A percentile compares a stretch with the other conserved stretches of the same genome.
Conservation (phyloP, 1,139 yeast species). For the Pichia cactophila region DNA sequence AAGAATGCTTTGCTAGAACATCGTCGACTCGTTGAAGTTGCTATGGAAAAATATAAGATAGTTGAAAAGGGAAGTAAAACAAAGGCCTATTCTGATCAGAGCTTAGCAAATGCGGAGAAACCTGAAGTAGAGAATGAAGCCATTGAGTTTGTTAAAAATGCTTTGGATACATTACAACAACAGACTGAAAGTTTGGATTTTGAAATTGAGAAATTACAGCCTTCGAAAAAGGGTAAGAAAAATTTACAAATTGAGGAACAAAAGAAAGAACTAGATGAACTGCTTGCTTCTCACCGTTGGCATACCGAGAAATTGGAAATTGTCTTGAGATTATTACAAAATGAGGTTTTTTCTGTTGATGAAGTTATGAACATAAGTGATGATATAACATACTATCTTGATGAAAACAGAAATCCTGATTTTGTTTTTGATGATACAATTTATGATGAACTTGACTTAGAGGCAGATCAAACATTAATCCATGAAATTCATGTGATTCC, state of each 20-base stretch:
- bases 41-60: constrained; percentile 77
- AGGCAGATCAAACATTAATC: constrained; percentile 44
- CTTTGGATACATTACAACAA: constrained; percentile 55
- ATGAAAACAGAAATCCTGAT: constrained; percentile 64
- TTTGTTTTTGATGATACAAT: constrained; percentile 72
- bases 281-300: constrained; percentile 39
- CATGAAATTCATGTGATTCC: constrained; percentile 38
- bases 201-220: constrained; percentile 44
- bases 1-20: constrained; percentile 54
- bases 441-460: constrained; percentile 59
- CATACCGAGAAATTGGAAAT: constrained; percentile 62
- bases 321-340: constrained; percentile 55
- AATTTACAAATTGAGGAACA: constrained; percentile 49
- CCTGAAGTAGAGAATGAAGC: constrained; percentile 57
- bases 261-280: constrained; percentile 38
- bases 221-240: constrained; percentile 43
- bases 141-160: constrained; percentile 48
- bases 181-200: constrained; percentile 58
- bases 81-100: constrained; percentile 64
- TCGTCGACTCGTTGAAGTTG: constrained; percentile 61
- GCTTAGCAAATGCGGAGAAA: constrained; percentile 29
- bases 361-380: constrained; percentile 57
- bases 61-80: constrained; percentile 70
- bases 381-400: constrained; percentile 64
- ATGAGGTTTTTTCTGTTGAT: constrained; percentile 55